Conservation (phyloP, 441 rosid species). For the Jatropha multifida region DNA sequence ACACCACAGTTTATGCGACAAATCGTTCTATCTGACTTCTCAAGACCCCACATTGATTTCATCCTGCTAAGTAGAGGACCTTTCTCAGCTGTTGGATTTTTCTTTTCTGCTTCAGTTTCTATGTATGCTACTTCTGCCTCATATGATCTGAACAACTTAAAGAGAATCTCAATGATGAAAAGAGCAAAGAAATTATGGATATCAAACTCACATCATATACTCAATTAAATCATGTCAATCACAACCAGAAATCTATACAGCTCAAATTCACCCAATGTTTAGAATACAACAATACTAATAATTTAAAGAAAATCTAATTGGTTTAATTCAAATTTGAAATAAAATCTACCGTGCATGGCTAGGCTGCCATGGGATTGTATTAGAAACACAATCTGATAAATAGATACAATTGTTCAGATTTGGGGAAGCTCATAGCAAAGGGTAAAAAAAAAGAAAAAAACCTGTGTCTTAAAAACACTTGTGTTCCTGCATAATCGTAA, state of each 20-base stretch:
- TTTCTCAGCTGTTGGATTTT: slow-evolving; percentile 32
- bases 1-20: slow-evolving; percentile 71
- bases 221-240: not conserved
- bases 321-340: not conserved
- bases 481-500: slow-evolving; percentile 94
- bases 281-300: not conserved
- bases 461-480: slow-evolving; percentile 88
- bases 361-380: not conserved
- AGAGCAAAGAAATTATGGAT: not conserved
- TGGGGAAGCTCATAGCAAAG: not conserved
- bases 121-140: slow-evolving; percentile 83
- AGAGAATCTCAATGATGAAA: slow-evolving; percentile 6
- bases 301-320: not conserved
- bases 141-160: slow-evolving; percentile 52
- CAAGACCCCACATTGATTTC: slow-evolving; percentile 33
- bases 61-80: slow-evolving; percentile 34
- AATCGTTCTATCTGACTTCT: slow-evolving; percentile 53
- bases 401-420: not conserved
- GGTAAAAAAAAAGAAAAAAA: slow-evolving; percentile 8
- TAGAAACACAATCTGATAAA: not conserved
- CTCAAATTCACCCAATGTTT: not conserved
- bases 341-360: slow-evolving; percentile 2
- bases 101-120: slow-evolving; percentile 53
- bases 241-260: not conserved
- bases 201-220: not conserved